Conservation (phyloP, 495 filamentous ascomycete genomes). For the Trichoderma virens region DNA sequence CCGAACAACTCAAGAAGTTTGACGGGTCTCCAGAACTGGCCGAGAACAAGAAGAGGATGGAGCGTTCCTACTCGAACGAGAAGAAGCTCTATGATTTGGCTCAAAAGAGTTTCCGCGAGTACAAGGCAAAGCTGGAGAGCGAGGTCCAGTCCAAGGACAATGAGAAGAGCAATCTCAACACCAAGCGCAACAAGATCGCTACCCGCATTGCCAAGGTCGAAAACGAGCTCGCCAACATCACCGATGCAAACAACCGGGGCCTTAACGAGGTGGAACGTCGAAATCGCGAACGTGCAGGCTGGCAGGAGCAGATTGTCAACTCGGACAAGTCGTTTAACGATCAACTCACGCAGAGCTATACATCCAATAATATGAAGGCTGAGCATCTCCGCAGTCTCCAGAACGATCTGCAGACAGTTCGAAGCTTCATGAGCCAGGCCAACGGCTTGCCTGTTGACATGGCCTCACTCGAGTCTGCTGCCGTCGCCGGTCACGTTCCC, state of each 20-base stretch:
- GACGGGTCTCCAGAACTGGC: conserved; percentile 61
- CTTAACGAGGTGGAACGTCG: conserved; percentile 68
- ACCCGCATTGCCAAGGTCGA: conserved; percentile 67
- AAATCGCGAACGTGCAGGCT: conserved; percentile 56
- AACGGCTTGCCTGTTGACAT: conserved; percentile 29
- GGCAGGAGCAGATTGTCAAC: conserved; percentile 56
- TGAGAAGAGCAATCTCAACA: conserved; percentile 58
- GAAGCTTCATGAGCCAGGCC: conserved; percentile 21
- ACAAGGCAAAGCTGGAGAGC: conserved; percentile 56
- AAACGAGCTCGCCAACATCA: conserved; percentile 69
- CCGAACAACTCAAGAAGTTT: conserved; percentile 56
- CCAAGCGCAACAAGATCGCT: conserved; percentile 71
- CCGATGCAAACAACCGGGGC: conserved; percentile 66
- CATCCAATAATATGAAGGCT: conserved; percentile 33
- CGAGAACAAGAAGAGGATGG: conserved; percentile 51
- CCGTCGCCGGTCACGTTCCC: conserved; percentile 17
- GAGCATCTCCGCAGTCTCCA: conserved; percentile 33
- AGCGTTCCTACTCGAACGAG: conserved; percentile 54
- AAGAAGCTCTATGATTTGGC: conserved; percentile 53
- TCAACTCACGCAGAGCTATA: conserved; percentile 28
- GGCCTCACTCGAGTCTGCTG: conserved; percentile 17
- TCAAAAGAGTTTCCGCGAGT: conserved; percentile 51
- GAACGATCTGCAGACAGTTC: conserved; percentile 19
- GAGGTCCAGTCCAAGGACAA: conserved; percentile 56
- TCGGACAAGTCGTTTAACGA: conserved; percentile 41